Base-by-base conservation (phyloP, 805 yeast species). In the Candida insectalens region DNA sequence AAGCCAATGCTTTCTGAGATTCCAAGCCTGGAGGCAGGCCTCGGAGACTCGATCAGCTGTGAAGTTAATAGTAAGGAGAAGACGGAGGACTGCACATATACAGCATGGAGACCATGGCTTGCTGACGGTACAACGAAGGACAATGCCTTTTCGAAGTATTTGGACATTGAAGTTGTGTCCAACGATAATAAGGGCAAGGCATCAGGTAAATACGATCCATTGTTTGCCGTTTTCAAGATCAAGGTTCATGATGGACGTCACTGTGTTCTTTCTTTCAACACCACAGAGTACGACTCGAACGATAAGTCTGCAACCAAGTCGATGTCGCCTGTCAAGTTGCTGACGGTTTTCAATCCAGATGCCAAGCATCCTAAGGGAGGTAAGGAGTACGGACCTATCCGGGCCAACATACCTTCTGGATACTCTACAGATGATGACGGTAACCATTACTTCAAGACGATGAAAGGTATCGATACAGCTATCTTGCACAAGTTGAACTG, bases 401-500 rank as follows among this genome's bases (percentile, higher is more conserved):
- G 23, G 5, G 19, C 32, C 18, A 34, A 36, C 8, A 35, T 60
- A 28, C 74, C 74, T 3, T 60, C 63, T 13, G 77, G 77, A 1
- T 57, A 61, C 37, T 67, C 73, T 5, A 47, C 40, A 12, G 68
- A 62, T 34, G 45, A 42, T 3, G 29, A 40, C 3, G 60, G 61
- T 6, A 55, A 50, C 30, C 56, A 57, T 37, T 37, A 65, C 14
- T 76, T 55, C 57, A 79, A 75, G 52, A 60, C 68, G 38, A 51
- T 67, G 39, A 58, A 61, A 19, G 94, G 94, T 12, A 79, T 84
- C 34, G 74, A 77, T 40, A 67, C 67, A 38, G 46, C 82, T 4
- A 73, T 71, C 34, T 49, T 85, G 37, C 82, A 80, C 53, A 83
- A 79, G 48, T 55, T 79, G 19, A 64, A 68, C 44, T 77, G 84